Conservation (phyloP, 1,139 yeast species). For the Saccharomyces hybrid region DNA sequence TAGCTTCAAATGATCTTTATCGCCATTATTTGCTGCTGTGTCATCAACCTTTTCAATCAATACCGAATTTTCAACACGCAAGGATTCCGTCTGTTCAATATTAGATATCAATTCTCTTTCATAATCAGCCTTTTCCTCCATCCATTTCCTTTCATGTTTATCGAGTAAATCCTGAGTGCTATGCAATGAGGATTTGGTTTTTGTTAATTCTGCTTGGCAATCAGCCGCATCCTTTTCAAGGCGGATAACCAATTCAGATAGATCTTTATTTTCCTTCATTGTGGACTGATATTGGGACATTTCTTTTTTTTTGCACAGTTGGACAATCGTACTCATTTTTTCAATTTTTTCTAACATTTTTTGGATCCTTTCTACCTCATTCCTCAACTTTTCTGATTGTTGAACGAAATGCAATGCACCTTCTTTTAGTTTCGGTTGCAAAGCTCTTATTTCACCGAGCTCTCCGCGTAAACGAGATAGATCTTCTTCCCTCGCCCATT, state of each 20-base stretch:
- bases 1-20: slow-evolving; percentile 28
- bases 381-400: slow-evolving; percentile 19
- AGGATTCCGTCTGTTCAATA: slow-evolving; percentile 44
- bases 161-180: slow-evolving; percentile 31
- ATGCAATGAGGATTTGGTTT: slow-evolving; percentile 32
- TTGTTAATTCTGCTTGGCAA: slow-evolving; percentile 35
- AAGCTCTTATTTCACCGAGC: not conserved
- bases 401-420: slow-evolving; percentile 33
- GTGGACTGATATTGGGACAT: not conserved
- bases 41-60: slow-evolving; percentile 25
- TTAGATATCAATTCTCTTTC: slow-evolving; percentile 50
- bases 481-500: slow-evolving; percentile 34
- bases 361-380: not conserved
- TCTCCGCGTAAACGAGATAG: slow-evolving; percentile 23
- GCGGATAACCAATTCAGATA: not conserved
- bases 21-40: slow-evolving; percentile 20
- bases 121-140: slow-evolving; percentile 35
- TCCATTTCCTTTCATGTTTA: slow-evolving; percentile 39
- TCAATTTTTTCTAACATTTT: not conserved
- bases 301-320: not conserved
- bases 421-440: slow-evolving; percentile 33
- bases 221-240: slow-evolving; percentile 35
- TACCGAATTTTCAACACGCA: slow-evolving; percentile 33
- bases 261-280: not conserved
- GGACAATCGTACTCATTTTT: not conserved